These are phyloP conservation scores for Beauveria asiatica DNA, from an alignment of 2,329 filamentous ascomycete species.

Conservation along the genomic window DNA sequence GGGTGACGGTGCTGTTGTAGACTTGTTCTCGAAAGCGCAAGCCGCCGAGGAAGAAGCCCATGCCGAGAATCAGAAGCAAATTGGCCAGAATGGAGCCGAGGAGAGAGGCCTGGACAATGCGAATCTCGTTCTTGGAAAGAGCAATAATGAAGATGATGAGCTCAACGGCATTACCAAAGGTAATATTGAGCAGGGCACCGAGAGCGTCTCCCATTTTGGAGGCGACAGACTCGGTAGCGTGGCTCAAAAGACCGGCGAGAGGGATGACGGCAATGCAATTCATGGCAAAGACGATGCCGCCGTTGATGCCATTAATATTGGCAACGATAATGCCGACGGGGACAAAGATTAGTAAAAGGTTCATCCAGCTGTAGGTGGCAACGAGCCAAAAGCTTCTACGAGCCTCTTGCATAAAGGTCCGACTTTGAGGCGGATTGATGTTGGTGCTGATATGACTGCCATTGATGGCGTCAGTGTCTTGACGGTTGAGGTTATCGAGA, in stretches of 20 bases:
- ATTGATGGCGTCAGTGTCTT: slow-evolving; percentile 22
- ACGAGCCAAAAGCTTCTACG: slow-evolving; percentile 43
- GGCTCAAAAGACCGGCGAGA: slow-evolving; percentile 61
- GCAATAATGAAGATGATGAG: slow-evolving; percentile 53
- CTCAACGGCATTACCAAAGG: slow-evolving; percentile 72
- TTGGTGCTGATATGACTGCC: slow-evolving; percentile 24
- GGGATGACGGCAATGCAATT: slow-evolving; percentile 71
- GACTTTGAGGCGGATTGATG: slow-evolving; percentile 23
- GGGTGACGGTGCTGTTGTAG: slow-evolving; percentile 90
- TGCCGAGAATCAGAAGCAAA: slow-evolving; percentile 78
- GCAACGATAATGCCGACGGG: slow-evolving; percentile 65
- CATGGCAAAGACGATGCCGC: slow-evolving; percentile 60
- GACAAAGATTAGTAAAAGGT: slow-evolving; percentile 68
- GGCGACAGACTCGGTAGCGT: slow-evolving; percentile 69
- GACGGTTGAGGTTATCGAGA: slow-evolving; percentile 11
- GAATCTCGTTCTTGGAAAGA: slow-evolving; percentile 61
- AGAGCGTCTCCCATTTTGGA: slow-evolving; percentile 63
- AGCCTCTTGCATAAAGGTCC: slow-evolving; percentile 39
- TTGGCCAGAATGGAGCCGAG: slow-evolving; percentile 87
- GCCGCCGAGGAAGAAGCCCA: slow-evolving; percentile 83
- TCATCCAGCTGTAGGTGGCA: slow-evolving; percentile 69
- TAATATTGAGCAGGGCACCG: slow-evolving; percentile 66
- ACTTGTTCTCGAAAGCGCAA: slow-evolving; percentile 85
- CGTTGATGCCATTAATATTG: slow-evolving; percentile 40
- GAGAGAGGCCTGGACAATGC: slow-evolving; percentile 84